Evolutionary conservation across 139 green algal species (phyloP).

Genomic region (Edaphochlamys debaryana): DNA sequence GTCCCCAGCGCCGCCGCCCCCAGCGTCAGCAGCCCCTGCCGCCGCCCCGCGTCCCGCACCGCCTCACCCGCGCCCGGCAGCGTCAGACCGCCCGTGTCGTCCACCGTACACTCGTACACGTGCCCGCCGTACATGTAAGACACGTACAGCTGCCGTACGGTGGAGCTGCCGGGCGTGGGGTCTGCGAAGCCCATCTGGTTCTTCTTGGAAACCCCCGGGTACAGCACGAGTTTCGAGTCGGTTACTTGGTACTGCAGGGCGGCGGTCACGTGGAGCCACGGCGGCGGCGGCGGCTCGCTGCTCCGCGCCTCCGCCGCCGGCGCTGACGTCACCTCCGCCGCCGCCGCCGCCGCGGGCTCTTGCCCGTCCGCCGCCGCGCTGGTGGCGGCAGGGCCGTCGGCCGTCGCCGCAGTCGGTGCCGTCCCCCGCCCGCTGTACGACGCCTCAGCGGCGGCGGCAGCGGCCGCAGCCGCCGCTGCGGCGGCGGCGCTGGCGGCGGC

Average conservation of each 20-base stretch:
- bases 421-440: too few species aligned
- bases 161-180: conserved; percentile 10
- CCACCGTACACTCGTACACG: conserved; percentile 52
- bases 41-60: conserved; percentile 9
- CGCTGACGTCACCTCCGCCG: too few species aligned
- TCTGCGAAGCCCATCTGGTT: conserved; percentile 72
- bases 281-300: conserved; percentile 21
- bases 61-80: conserved; percentile 42
- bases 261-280: conserved; percentile 58
- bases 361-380: too few species aligned
- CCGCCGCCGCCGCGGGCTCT: not conserved
- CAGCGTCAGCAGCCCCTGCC: conserved; percentile 13
- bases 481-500: too few species aligned
- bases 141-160: conserved; percentile 55
- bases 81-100: conserved; percentile 45
- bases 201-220: conserved; percentile 59
- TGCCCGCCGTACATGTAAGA: conserved; percentile 42
- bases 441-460: too few species aligned
- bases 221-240: conserved; percentile 51
- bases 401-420: too few species aligned
- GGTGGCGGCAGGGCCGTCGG: not conserved
- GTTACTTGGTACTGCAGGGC: conserved; percentile 71
- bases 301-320: not conserved
- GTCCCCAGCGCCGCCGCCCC: conserved; percentile 5
- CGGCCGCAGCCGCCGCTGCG: not conserved